Base-by-base conservation (phyloP, 2,329 filamentous ascomycete species). In the Arthrobotrys conoides region DNA sequence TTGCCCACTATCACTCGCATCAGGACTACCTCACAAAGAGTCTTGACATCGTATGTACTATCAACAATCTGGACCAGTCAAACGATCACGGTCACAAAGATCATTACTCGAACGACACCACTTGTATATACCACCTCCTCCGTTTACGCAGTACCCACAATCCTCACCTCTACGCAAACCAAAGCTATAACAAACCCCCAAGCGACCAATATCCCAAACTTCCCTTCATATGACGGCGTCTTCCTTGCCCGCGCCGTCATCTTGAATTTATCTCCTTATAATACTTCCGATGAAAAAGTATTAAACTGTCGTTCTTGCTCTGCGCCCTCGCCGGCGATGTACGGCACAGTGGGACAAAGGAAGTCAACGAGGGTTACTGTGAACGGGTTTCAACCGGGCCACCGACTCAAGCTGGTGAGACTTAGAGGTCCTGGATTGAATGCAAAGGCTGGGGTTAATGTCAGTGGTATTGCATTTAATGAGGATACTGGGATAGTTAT, bases 241-340 rank as follows among this genome's bases (percentile, higher is more conserved):
- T 78, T 55, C 46, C 75, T 78, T 33, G 75, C 75, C 46, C 68
- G 75, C 10, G 75, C 68, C 9, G 75, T 78, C 3, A n/a, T 78
- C 24, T 49, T 78, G 22, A 78, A 78, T 36, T 55, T 78, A 18
- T 63, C 68, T n/a, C 68, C 20, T 20, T 69, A 64, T 46, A 78
- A 78, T 30, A 78, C 66, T 18, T 78, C 75, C 5, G 55, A 68
- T 18, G n/a, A 9, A 0, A 33, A 44, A 2, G 68, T 48, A 16
- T 53, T 78, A 14, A 65, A 38, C 14, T 78, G 75, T 18, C 75
- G 68, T 14, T 78, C 75, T 10, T 78, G 75, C 63, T 16, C 44
- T 14, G n/a, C 53, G 14, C 20, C 63, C 1, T 41, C 59, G n/a
- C 27, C 68, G 5, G 5, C 10, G 16, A 63, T 63, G 3, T 72